Evolutionary conservation across 2,329 filamentous ascomycete genomes (phyloP).

Genomic region (Talaromyces sp.): DNA sequence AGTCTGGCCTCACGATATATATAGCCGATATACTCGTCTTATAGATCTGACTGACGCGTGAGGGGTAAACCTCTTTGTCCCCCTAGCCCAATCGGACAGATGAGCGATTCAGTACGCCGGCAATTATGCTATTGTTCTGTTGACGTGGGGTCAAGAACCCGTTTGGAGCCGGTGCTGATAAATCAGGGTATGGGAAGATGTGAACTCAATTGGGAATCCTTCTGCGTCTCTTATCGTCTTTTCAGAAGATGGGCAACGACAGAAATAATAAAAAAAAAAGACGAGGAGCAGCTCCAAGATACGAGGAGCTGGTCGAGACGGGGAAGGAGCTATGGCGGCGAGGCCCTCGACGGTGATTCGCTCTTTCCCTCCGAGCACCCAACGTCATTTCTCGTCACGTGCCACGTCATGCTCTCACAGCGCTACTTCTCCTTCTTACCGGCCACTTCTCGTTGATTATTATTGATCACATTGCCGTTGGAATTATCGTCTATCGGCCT

Average conservation of each 20-base stretch:
- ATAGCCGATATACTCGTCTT: not conserved
- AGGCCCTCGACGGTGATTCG: constrained; percentile 3
- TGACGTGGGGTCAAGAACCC: not conserved
- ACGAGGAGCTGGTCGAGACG: not conserved
- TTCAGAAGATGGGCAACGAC: not conserved
- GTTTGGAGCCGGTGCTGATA: not conserved
- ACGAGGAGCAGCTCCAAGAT: not conserved
- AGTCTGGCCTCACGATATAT: not conserved
- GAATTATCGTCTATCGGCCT: not conserved
- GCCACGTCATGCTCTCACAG: not conserved
- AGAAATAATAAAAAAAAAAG: not conserved
- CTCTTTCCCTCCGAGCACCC: constrained; percentile 7
- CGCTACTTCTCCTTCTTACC: not conserved
- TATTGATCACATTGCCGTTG: too few species aligned
- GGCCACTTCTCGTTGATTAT: not conserved
- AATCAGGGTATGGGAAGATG: not conserved
- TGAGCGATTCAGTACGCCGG: not conserved
- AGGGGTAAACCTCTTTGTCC: constrained; percentile 11
- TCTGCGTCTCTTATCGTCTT: not conserved
- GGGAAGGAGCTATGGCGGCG: constrained; percentile 10
- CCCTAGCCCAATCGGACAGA: not conserved
- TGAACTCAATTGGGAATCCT: not conserved
- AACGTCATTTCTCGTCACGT: constrained; percentile 14
- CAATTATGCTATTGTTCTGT: not conserved
- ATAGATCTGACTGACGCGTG: not conserved